phyloP scores from a whole-genome alignment of 2,329 filamentous ascomycete species.

The Ophiostoma triangulosporum region DNA sequence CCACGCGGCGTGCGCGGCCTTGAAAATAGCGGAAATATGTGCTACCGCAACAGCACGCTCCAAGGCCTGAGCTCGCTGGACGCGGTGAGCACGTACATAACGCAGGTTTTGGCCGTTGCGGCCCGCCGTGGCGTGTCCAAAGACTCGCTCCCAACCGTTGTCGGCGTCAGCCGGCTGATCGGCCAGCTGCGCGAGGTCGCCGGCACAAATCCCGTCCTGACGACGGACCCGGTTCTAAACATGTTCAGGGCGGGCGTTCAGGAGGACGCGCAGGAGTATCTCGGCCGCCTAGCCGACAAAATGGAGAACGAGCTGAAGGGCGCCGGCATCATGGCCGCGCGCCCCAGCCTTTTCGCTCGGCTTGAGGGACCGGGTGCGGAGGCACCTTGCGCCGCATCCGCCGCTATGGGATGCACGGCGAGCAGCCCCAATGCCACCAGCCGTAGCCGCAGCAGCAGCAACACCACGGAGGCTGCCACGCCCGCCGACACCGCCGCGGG shows the following conservation, averaged over 20 bases:
- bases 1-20: constrained; percentile 49
- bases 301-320: constrained; percentile 63
- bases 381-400: no score
- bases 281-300: constrained; percentile 74
- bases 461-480: constrained; percentile 21
- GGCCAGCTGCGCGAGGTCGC: constrained; percentile 52
- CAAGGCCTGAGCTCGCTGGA: constrained; percentile 69
- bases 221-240: constrained; percentile 71
- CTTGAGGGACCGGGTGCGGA: constrained; percentile 26
- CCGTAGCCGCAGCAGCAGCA: neutral
- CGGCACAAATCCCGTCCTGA: constrained; percentile 64
- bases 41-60: constrained; percentile 93
- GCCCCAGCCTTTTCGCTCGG: constrained; percentile 24
- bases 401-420: neutral
- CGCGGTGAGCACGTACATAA: constrained; percentile 56
- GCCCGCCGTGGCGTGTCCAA: constrained; percentile 27
- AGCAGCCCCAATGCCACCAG: neutral
- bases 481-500: no score
- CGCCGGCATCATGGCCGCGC: constrained; percentile 23
- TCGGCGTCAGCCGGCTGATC: constrained; percentile 50
- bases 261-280: constrained; percentile 97
- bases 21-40: constrained; percentile 88
- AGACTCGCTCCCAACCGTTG: constrained; percentile 25
- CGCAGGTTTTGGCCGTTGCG: neutral
- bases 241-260: constrained; percentile 93